These are phyloP conservation scores for Rosa rugosa DNA, from an alignment of 306 rosid genomes.

Conservation along the genomic window DNA sequence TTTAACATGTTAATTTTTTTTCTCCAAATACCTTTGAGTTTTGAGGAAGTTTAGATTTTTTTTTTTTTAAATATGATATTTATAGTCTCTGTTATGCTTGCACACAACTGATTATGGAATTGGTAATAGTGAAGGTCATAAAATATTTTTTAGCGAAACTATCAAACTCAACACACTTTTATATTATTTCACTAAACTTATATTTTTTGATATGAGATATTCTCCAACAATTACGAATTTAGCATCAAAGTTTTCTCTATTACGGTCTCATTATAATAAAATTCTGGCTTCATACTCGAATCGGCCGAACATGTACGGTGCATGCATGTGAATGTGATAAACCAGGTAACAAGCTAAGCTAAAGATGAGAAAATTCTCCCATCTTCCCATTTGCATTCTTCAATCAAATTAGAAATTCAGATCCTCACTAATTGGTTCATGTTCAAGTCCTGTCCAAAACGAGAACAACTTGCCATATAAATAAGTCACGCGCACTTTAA, in stretches of 20 bases:
- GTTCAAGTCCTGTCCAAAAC: conserved; percentile 5
- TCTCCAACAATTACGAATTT: too few relatives aligned
- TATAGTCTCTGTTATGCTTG: neutral
- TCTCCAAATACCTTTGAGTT: neutral
- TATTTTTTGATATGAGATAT: too few relatives aligned
- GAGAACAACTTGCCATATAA: neutral
- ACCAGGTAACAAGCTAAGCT: neutral
- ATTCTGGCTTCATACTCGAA: too few relatives aligned
- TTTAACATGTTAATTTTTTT: neutral
- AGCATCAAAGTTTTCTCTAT: too few relatives aligned
- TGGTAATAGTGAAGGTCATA: neutral
- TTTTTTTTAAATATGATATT: neutral
- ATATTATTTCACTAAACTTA: neutral
- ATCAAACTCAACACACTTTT: neutral
- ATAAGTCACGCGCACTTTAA: neutral
- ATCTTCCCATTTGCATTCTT: neutral
- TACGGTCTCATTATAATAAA: too few relatives aligned
- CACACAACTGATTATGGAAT: neutral
- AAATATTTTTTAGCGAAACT: too few relatives aligned
- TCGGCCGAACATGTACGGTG: too few relatives aligned
- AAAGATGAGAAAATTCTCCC: neutral
- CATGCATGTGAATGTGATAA: too few relatives aligned
- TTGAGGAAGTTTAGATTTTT: too few relatives aligned
- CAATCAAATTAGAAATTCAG: neutral
- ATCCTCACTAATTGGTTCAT: neutral